Conservation (phyloP, 1,139 yeast species). For the Blastobotrys buckinghamii region DNA sequence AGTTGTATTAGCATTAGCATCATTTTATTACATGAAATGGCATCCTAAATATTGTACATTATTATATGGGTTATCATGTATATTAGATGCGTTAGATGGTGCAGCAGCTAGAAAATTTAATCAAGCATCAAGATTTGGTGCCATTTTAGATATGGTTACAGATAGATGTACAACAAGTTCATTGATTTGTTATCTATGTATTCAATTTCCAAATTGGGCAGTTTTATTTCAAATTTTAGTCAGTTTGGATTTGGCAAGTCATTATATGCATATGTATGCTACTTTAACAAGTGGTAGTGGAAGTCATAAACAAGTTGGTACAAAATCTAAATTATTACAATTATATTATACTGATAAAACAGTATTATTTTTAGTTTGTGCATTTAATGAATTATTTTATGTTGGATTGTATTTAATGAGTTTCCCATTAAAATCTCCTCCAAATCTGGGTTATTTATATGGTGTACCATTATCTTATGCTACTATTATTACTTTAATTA, state of each 20-base stretch:
- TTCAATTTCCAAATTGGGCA: conserved; percentile 62
- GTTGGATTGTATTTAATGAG: conserved; percentile 79
- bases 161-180: conserved; percentile 96
- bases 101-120: conserved; percentile 85
- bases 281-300: conserved; percentile 72
- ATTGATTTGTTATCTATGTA: conserved; percentile 75
- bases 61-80: conserved; percentile 80
- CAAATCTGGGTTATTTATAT: conserved; percentile 36
- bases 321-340: conserved; percentile 64
- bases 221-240: conserved; percentile 80
- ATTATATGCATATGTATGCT: conserved; percentile 98
- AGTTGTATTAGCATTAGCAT: conserved; percentile 71
- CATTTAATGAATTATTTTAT: conserved; percentile 87
- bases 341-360: conserved; percentile 81
- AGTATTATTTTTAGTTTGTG: conserved; percentile 83
- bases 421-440: conserved; percentile 46
- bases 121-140: conserved; percentile 92
- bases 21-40: conserved; percentile 73
- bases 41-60: conserved; percentile 75
- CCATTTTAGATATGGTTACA: conserved; percentile 97
- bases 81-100: conserved; percentile 95
- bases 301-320: conserved; percentile 81
- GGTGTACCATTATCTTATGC: conserved; percentile 54
- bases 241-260: conserved; percentile 87
- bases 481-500: conserved; percentile 54